Conservation (phyloP, 495 filamentous ascomycete genomes). For the Hapsidospora chrysogenum region DNA sequence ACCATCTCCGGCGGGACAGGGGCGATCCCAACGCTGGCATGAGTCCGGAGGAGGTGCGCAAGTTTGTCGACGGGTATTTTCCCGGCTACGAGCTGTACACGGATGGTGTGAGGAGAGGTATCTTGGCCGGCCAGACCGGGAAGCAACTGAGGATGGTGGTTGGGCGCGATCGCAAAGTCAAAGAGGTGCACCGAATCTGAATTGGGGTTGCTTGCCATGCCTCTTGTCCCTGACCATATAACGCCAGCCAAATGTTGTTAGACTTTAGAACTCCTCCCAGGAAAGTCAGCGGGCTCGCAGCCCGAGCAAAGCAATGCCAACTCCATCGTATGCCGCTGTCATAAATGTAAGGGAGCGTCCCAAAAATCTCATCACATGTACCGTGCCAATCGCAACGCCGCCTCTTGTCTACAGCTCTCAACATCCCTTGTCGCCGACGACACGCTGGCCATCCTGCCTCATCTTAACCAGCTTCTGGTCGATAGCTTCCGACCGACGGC, state of each 20-base stretch:
- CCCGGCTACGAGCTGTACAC: slow-evolving; percentile 57
- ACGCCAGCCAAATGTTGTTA: too few relatives aligned
- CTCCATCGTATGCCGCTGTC: too few relatives aligned
- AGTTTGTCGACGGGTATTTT: slow-evolving; percentile 40
- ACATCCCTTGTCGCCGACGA: too few relatives aligned
- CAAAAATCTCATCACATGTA: too few relatives aligned
- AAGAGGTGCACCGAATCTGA: slow-evolving; percentile 15
- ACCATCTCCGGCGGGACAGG: slow-evolving; percentile 41
- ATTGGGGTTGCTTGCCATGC: too few relatives aligned
- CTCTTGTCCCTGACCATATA: too few relatives aligned
- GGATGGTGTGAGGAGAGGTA: slow-evolving; percentile 45
- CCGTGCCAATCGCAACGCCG: too few relatives aligned
- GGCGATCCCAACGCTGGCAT: slow-evolving; percentile 39
- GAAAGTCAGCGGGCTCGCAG: too few relatives aligned
- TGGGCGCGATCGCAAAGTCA: slow-evolving; percentile 46
- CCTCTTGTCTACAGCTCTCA: too few relatives aligned
- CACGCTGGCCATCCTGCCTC: slow-evolving; percentile 34
- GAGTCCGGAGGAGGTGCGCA: slow-evolving; percentile 38
- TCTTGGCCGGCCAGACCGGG: slow-evolving; percentile 34
- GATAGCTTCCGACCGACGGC: slow-evolving; percentile 34
- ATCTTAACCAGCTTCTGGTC: slow-evolving; percentile 36
- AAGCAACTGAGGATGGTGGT: slow-evolving; percentile 57
- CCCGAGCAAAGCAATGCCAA: too few relatives aligned
- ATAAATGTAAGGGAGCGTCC: too few relatives aligned
- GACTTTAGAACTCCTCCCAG: too few relatives aligned